Evolutionary conservation across 2,329 filamentous ascomycete genomes (phyloP).

Genomic region (Fusarium pilosicola): DNA sequence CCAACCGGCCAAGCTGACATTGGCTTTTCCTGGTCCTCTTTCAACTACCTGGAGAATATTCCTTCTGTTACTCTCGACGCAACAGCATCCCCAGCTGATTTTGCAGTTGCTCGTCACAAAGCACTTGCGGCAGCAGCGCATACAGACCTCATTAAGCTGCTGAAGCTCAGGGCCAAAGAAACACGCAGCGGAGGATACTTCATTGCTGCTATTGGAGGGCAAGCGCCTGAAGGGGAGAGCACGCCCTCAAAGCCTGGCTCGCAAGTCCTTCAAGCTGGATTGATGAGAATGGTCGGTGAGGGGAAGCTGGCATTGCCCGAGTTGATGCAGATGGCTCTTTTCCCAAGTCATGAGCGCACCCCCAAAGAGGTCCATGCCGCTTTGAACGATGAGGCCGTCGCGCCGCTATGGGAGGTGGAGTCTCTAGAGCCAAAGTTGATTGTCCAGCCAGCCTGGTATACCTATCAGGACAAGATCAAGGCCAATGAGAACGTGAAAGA

Average conservation of each 20-base stretch:
- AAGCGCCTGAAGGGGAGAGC: background rate
- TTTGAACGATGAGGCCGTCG: background rate
- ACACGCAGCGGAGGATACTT: background rate
- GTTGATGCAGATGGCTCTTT: conserved; percentile 1
- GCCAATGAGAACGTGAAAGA: fast-evolving
- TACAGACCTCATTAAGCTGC: background rate
- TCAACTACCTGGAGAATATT: conserved; percentile 2
- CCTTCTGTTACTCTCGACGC: background rate
- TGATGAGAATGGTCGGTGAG: conserved; percentile 4
- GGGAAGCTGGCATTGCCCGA: background rate
- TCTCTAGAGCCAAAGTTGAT: background rate
- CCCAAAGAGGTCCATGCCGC: background rate
- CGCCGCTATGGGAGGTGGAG: background rate
- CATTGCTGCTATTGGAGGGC: background rate
- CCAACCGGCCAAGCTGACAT: background rate
- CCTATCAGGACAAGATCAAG: background rate
- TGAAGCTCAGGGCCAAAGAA: conserved; percentile 2
- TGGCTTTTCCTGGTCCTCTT: conserved; percentile 9
- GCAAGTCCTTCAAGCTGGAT: background rate
- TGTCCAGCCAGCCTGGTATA: background rate
- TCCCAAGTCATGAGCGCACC: background rate
- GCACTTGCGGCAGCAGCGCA: background rate
- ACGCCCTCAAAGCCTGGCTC: background rate
- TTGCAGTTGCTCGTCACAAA: conserved; percentile 2
- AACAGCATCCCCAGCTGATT: conserved; percentile 4